phyloP scores from a whole-genome alignment of 768 basidiomycete species.

The Suillus alpinus region DNA sequence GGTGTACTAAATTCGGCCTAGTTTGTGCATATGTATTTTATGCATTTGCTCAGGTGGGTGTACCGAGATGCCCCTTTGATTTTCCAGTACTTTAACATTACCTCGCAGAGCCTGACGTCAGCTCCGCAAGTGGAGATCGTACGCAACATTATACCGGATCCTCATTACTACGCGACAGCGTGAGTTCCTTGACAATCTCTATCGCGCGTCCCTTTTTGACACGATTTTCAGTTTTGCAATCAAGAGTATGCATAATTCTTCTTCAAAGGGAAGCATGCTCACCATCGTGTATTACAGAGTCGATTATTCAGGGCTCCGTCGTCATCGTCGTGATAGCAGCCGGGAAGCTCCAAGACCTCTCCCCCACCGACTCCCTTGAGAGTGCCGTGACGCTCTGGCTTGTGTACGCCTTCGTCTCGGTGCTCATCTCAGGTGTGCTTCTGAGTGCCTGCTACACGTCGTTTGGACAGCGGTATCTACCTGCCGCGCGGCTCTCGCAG shows the following conservation, averaged over 20 bases:
- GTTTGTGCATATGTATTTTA: slow-evolving; percentile 44
- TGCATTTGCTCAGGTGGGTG: slow-evolving; percentile 36
- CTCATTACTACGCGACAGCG: slow-evolving; percentile 40
- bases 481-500: slow-evolving; percentile 38
- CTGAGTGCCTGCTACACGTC: slow-evolving; percentile 28
- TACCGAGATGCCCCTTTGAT: not conserved
- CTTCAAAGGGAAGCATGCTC: not conserved
- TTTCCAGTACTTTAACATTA: not conserved
- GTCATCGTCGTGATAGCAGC: slow-evolving; percentile 43
- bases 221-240: slow-evolving; percentile 33
- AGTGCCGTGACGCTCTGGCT: slow-evolving; percentile 39
- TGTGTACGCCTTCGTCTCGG: slow-evolving; percentile 35
- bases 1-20: slow-evolving; percentile 6
- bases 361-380: slow-evolving; percentile 33
- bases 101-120: slow-evolving; percentile 34
- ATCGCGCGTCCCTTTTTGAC: not conserved
- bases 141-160: slow-evolving; percentile 39
- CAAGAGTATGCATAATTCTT: slow-evolving; percentile 29
- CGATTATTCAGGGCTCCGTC: slow-evolving; percentile 40
- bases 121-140: slow-evolving; percentile 44
- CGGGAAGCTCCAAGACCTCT: slow-evolving; percentile 38
- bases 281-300: slow-evolving; percentile 26
- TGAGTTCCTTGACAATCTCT: slow-evolving; percentile 12
- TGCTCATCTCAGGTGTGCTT: slow-evolving; percentile 32
- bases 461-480: slow-evolving; percentile 24